phyloP scores from a whole-genome alignment of 2,329 filamentous ascomycete genomes.

The Onygena corvina region DNA sequence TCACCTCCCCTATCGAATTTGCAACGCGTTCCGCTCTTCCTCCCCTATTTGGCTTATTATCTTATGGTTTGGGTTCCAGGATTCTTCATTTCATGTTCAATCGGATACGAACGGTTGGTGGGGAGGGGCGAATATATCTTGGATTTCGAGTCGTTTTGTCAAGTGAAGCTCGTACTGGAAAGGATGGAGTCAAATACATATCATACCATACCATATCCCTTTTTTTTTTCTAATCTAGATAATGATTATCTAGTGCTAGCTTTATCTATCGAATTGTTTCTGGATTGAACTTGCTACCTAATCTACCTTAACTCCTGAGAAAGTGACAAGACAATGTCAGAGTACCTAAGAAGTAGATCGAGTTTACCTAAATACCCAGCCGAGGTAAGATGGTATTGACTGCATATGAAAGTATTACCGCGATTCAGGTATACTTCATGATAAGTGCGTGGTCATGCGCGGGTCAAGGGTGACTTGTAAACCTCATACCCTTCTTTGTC shows the following conservation, averaged over 20 bases:
- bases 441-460: not conserved
- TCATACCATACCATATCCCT: slow-evolving; percentile 1
- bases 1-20: not conserved
- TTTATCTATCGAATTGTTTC: not conserved
- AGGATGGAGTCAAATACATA: slow-evolving; percentile 2
- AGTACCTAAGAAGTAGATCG: no score
- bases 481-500: no score
- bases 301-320: no score
- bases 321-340: no score
- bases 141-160: not conserved
- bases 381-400: not conserved
- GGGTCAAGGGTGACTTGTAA: not conserved
- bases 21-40: not conserved
- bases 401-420: not conserved
- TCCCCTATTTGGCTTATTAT: not conserved
- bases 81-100: slow-evolving; percentile 5
- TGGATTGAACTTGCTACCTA: not conserved
- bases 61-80: not conserved
- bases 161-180: not conserved
- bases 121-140: not conserved
- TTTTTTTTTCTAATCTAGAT: no score
- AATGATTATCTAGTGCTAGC: not conserved
- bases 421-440: not conserved
- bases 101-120: slow-evolving; percentile 4
- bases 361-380: no score